Evolutionary conservation across 768 basidiomycete species (phyloP).

Genomic region (Auriculariales sp.): DNA sequence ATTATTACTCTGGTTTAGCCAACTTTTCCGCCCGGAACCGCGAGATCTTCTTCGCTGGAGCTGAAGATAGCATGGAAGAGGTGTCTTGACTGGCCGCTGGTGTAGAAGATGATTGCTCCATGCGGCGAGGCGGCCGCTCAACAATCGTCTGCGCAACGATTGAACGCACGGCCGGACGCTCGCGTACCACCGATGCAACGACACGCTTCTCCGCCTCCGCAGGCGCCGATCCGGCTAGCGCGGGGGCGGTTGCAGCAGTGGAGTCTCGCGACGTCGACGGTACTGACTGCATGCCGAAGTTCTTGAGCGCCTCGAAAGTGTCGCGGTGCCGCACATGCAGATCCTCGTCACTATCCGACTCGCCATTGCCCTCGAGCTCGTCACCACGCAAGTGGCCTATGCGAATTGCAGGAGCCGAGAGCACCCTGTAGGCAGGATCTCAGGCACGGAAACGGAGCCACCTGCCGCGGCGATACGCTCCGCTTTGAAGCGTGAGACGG

Average conservation of each 20-base stretch:
- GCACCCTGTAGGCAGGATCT: background rate
- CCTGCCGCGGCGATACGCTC: background rate
- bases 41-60: background rate
- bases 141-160: background rate
- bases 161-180: background rate
- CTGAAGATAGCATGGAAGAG: no score
- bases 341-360: conserved; percentile 1
- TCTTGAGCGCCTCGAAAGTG: conserved; percentile 2
- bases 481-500: conserved; percentile 3
- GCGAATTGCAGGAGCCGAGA: background rate
- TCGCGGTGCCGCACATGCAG: background rate
- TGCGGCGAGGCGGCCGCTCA: no score
- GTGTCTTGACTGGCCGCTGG: no score
- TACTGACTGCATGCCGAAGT: background rate
- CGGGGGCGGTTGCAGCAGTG: background rate
- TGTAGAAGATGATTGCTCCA: no score
- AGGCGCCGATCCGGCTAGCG: background rate
- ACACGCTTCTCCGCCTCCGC: background rate
- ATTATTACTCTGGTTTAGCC: no score
- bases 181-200: background rate
- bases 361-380: background rate
- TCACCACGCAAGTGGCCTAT: background rate
- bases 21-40: conserved; percentile 2
- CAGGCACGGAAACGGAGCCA: background rate
- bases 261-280: background rate